phyloP scores from a whole-genome alignment of 148 eudicot genomes.

The Diospyros lotus region DNA sequence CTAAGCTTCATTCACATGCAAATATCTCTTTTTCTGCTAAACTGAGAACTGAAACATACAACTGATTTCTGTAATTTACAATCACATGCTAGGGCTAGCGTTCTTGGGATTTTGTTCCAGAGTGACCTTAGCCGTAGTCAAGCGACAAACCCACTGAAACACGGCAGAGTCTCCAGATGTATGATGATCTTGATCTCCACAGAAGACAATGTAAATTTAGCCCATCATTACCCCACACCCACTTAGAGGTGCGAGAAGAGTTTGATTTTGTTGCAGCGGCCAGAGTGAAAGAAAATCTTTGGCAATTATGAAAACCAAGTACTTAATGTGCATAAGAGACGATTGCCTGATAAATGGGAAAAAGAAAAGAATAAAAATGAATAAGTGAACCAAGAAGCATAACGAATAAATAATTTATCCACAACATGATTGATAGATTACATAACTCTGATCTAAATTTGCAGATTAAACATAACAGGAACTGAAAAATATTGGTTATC shows the following conservation, averaged over 20 bases:
- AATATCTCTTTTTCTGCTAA: slow-evolving; percentile 22
- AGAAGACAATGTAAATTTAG: slow-evolving; percentile 53
- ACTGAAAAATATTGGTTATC: neutral
- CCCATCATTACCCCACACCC: slow-evolving; percentile 77
- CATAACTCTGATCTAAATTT: neutral
- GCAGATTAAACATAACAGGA: too few species aligned
- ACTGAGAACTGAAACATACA: slow-evolving; percentile 16
- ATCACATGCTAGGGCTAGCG: slow-evolving; percentile 14
- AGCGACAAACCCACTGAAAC: slow-evolving; percentile 70
- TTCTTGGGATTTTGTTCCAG: slow-evolving; percentile 11
- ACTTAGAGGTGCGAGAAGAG: slow-evolving; percentile 76
- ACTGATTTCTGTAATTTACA: slow-evolving; percentile 10
- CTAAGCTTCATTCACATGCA: slow-evolving; percentile 26
- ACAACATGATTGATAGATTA: too few species aligned
- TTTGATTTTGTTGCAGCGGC: slow-evolving; percentile 68
- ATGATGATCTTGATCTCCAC: slow-evolving; percentile 86
- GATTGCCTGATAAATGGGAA: slow-evolving; percentile 29
- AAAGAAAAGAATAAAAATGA: neutral
- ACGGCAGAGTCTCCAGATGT: slow-evolving; percentile 90
- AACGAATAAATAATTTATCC: neutral
- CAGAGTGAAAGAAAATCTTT: slow-evolving; percentile 77
- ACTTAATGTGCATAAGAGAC: slow-evolving; percentile 25
- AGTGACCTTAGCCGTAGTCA: slow-evolving; percentile 83
- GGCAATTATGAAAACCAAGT: slow-evolving; percentile 30
- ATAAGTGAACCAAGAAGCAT: neutral